phyloP scores from a whole-genome alignment of 805 yeast species.

The Candida easanensis region DNA sequence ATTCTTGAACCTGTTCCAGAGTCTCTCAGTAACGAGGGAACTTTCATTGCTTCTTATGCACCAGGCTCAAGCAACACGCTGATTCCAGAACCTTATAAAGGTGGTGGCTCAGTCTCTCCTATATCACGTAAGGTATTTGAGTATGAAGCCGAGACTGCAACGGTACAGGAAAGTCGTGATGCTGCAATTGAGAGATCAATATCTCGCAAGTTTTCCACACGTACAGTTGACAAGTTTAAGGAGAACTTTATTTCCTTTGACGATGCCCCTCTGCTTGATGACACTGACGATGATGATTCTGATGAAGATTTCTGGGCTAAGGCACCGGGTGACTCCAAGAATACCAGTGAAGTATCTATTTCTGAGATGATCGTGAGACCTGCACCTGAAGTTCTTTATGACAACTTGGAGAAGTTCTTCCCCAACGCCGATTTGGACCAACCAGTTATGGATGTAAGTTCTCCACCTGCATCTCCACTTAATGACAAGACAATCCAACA shows the following conservation, averaged over 20 bases:
- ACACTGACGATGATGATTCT: conserved; percentile 42
- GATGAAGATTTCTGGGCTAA: conserved; percentile 65
- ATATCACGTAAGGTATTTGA: conserved; percentile 22
- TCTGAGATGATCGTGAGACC: conserved; percentile 78
- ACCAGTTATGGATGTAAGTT: conserved; percentile 75
- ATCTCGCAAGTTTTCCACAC: conserved; percentile 13
- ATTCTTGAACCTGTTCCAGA: conserved; percentile 24
- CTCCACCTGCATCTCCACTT: conserved; percentile 56
- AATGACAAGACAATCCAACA: conserved; percentile 11
- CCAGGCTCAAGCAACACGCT: conserved; percentile 42
- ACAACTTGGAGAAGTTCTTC: conserved; percentile 86
- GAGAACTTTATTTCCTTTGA: conserved; percentile 75
- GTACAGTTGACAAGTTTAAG: conserved; percentile 50
- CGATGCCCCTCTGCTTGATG: conserved; percentile 57
- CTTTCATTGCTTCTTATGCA: conserved; percentile 35
- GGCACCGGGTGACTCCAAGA: conserved; percentile 28
- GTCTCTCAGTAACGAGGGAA: conserved; percentile 23
- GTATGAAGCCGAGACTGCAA: background rate
- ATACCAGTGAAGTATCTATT: conserved; percentile 28
- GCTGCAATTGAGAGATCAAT: conserved; percentile 4
- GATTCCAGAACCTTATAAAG: conserved; percentile 40
- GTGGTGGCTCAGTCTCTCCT: conserved; percentile 25
- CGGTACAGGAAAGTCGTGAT: conserved; percentile 1
- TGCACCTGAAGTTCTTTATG: conserved; percentile 89
- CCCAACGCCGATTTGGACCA: conserved; percentile 91